Percentiles rank a stretch among this genome's conserved stretches.
phyloP scores from a whole-genome alignment of 2,329 filamentous ascomycete genomes.

The Sphaerulina vaccinii region DNA sequence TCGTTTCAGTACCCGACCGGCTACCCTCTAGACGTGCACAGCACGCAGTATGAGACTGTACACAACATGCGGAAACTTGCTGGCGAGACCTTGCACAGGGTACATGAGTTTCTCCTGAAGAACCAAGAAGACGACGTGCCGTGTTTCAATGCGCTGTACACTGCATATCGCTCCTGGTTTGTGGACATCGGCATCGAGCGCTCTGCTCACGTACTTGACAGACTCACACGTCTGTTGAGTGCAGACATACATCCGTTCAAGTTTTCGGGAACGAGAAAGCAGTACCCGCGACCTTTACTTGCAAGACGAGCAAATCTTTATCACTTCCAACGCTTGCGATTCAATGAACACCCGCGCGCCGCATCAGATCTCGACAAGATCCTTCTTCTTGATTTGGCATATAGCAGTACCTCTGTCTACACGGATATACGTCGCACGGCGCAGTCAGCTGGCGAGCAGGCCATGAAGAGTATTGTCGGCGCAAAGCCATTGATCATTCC shows the following conservation, averaged over 20 bases:
- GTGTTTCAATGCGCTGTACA: conserved; percentile 90
- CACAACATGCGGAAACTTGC: conserved; percentile 78
- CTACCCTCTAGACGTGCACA: conserved; percentile 68
- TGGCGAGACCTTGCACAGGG: conserved; percentile 75
- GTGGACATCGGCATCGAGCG: conserved; percentile 95
- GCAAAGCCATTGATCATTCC: conserved; percentile 87
- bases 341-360: conserved; percentile 84
- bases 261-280: conserved; percentile 85
- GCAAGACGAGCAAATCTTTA: conserved; percentile 93
- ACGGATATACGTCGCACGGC: conserved; percentile 94
- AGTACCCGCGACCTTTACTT: conserved; percentile 88
- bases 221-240: conserved; percentile 78
- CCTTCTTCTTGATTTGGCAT: conserved; percentile 79
- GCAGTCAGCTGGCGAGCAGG: conserved; percentile 88
- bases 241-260: conserved; percentile 91
- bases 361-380: conserved; percentile 88
- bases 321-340: conserved; percentile 87
- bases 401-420: conserved; percentile 87
- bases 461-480: conserved; percentile 85
- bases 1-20: conserved; percentile 87
- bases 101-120: conserved; percentile 77
- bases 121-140: conserved; percentile 94
- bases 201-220: conserved; percentile 87
- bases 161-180: conserved; percentile 93
- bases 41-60: conserved; percentile 69